Base-by-base conservation (phyloP, 2,329 filamentous ascomycete genomes). In the Aspergillus uvarum region DNA sequence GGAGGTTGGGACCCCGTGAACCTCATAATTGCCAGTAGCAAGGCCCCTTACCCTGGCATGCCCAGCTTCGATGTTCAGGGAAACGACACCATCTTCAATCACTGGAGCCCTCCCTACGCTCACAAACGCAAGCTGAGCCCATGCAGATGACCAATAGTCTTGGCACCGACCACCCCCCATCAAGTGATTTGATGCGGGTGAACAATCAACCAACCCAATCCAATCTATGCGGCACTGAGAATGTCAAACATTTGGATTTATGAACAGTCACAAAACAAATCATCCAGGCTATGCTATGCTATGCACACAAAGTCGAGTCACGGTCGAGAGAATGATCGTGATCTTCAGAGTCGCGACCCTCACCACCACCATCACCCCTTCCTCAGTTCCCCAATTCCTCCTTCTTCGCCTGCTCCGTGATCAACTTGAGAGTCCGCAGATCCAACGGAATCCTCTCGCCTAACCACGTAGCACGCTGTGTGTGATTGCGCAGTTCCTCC, bases 401-500 rank as follows among this genome's bases (percentile, higher is more conserved):
- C 54, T 56, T 59, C 61, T 64, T 67, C 62, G 68, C 44, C 51
- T 52, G 63, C 57, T 71, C 63, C 59, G 67, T 67, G 65, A 65
- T 64, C 56, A 69, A 44, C 60, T 74, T 76, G 29, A 80, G 77
- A 2, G 76, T 0, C 32, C 71, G 65, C 63, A 79, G 62, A 69
- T 80, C 77, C 64, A 81, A 67, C 24, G 78, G 78, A 55, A 80
- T 70, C n/a, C 70, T 67, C n/a, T 80, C 77, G 5, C 79, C 78
- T 64, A 80, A 63, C 78, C 79, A 81, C 12, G 72, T 74, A 63
- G 79, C 79, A 22, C 77, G 69, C 60, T 78, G 74, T 26, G 77
- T 77, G 68, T 81, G 76, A 67, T 80, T 77, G 50, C 83, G 77
- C 59, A 83, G 80, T 47, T 87, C 83, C n/a, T 83, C 81, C 7